A percentile compares a stretch with the other conserved stretches of the same genome.
Conservation (phyloP, 2,329 filamentous ascomycete genomes). For the Pestalotiopsis sp. region DNA sequence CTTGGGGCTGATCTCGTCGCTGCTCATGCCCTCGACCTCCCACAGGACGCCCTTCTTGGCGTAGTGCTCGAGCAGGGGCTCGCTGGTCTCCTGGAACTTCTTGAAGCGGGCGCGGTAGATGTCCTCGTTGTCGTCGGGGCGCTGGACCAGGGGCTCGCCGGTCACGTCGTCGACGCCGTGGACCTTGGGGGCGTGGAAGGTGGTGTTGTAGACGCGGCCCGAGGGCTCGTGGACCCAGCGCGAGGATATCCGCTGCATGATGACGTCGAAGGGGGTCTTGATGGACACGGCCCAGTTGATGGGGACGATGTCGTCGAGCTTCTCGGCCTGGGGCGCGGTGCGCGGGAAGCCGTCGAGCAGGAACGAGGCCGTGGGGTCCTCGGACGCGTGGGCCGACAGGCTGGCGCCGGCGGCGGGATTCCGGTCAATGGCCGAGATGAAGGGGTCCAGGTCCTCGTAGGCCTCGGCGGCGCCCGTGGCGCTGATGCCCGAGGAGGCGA, state of each 20-base stretch:
- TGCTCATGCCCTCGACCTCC: conserved; percentile 85
- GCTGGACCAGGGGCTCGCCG: conserved; percentile 80
- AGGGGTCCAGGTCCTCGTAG: conserved; percentile 37
- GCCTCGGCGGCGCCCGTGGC: conserved; percentile 31
- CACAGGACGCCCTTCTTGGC: conserved; percentile 80
- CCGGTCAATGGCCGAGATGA: conserved; percentile 42
- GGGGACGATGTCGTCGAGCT: conserved; percentile 81
- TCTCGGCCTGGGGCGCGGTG: conserved; percentile 77
- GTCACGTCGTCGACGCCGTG: conserved; percentile 86
- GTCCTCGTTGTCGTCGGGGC: conserved; percentile 83
- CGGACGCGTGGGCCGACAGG: conserved; percentile 49
- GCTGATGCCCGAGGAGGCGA: conserved; percentile 43
- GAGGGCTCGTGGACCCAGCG: conserved; percentile 93
- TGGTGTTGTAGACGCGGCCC: conserved; percentile 92
- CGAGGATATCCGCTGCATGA: conserved; percentile 86
- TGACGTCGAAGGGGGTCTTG: conserved; percentile 81
- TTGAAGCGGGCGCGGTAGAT: conserved; percentile 80
- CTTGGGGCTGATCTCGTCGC: conserved; percentile 94
- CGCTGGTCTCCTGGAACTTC: conserved; percentile 86
- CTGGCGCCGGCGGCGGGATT: conserved; percentile 40
- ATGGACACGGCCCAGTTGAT: conserved; percentile 93
- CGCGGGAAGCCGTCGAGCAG: conserved; percentile 96
- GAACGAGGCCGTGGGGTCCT: conserved; percentile 82
- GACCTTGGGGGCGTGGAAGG: conserved; percentile 84
- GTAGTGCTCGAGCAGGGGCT: conserved; percentile 87